phyloP scores from a whole-genome alignment of 495 filamentous ascomycete species.

The Aspergillus cristatus region DNA sequence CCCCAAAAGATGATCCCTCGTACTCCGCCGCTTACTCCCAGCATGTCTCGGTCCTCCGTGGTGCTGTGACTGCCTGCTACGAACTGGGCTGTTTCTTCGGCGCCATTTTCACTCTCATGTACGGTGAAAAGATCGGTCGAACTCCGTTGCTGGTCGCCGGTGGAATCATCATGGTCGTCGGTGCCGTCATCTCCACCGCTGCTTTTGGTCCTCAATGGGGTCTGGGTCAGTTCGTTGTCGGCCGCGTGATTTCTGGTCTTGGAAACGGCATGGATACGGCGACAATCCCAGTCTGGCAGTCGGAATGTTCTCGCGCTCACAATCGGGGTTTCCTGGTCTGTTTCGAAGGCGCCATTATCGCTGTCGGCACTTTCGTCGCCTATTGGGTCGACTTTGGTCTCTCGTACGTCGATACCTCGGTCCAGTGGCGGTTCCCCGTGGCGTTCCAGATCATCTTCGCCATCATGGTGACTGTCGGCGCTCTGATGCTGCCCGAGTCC shows the following conservation, averaged over 20 bases:
- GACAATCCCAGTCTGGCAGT: conserved; percentile 72
- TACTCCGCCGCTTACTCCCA: conserved; percentile 2
- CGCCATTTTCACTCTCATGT: conserved; percentile 58
- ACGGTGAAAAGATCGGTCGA: conserved; percentile 61
- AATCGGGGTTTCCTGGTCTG: conserved; percentile 75
- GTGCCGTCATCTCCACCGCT: conserved; percentile 60
- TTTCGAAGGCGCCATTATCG: conserved; percentile 71
- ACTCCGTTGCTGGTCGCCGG: conserved; percentile 53
- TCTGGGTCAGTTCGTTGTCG: conserved; percentile 62
- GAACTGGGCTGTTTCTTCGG: conserved; percentile 70
- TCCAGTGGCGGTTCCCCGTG: conserved; percentile 60
- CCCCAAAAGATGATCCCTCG: neutral
- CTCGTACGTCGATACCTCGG: conserved; percentile 40
- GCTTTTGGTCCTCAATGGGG: conserved; percentile 31
- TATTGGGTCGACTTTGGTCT: conserved; percentile 82
- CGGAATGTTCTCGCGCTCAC: conserved; percentile 58
- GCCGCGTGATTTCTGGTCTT: conserved; percentile 60
- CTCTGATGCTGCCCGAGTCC: conserved; percentile 60
- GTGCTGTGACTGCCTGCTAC: conserved; percentile 72
- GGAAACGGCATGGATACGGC: conserved; percentile 70
- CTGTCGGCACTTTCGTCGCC: conserved; percentile 66
- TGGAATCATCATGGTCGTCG: conserved; percentile 61
- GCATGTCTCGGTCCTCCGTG: conserved; percentile 61
- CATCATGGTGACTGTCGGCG: conserved; percentile 46
- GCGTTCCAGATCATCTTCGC: conserved; percentile 73